phyloP scores from a whole-genome alignment of 495 filamentous ascomycete species.

The Neurospora pannonica region DNA sequence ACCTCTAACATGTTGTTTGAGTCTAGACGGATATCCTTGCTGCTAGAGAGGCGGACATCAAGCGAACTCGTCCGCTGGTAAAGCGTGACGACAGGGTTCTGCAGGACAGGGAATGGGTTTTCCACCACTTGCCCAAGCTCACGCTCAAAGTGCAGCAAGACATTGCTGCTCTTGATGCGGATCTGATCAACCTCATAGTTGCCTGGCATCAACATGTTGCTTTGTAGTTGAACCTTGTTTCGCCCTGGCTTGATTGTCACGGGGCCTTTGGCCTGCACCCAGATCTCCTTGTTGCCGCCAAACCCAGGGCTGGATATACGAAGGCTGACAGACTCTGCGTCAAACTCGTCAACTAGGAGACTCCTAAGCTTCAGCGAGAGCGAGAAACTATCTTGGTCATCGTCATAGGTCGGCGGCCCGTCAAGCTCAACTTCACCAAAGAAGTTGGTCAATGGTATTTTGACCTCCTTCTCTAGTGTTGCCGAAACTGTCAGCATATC shows the following conservation, averaged over 20 bases:
- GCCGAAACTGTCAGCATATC: conserved; percentile 56
- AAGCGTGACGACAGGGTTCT: conserved; percentile 32
- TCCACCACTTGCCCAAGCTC: conserved; percentile 28
- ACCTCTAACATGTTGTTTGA: conserved; percentile 67
- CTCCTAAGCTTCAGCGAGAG: conserved; percentile 61
- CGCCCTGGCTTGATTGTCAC: conserved; percentile 44
- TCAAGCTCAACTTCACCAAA: conserved; percentile 64
- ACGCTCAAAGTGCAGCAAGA: conserved; percentile 57
- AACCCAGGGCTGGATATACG: conserved; percentile 44
- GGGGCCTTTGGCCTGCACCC: conserved; percentile 42
- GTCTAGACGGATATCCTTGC: conserved; percentile 62
- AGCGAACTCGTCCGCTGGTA: conserved; percentile 41
- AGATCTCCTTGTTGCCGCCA: conserved; percentile 51
- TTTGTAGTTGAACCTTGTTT: conserved; percentile 40
- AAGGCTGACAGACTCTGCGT: conserved; percentile 55
- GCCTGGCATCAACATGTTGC: conserved; percentile 57
- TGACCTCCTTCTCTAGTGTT: conserved; percentile 53
- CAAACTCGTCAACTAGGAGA: conserved; percentile 60
- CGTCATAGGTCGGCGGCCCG: conserved; percentile 57
- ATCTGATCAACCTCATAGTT: conserved; percentile 69
- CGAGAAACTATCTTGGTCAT: conserved; percentile 69
- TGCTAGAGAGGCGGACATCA: conserved; percentile 35
- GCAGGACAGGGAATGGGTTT: conserved; percentile 33
- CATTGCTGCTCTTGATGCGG: conserved; percentile 54
- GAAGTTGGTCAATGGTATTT: conserved; percentile 58